phyloP scores from a whole-genome alignment of 169 alveolate genomes.

The Cryptosporidium parvum region DNA sequence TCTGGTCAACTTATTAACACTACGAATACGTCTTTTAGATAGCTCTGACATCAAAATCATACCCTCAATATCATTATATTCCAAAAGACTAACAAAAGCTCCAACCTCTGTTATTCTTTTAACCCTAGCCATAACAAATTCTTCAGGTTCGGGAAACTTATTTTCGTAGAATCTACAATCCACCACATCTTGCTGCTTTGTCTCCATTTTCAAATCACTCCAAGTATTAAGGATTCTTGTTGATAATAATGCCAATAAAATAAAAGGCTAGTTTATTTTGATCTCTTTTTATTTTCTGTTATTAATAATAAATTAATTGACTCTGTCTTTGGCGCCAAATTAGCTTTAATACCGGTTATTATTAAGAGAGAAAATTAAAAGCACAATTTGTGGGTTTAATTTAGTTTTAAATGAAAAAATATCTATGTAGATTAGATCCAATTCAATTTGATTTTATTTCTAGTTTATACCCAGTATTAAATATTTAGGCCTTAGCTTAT shows the following conservation, averaged over 20 bases:
- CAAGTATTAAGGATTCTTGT: neutral
- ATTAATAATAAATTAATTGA: neutral
- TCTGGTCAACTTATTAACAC: constrained; percentile 87
- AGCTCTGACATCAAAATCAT: constrained; percentile 94
- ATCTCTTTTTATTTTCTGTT: neutral
- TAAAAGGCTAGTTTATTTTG: neutral
- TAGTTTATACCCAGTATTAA: neutral
- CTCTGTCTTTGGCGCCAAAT: constrained; percentile 75
- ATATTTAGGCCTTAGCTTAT: neutral
- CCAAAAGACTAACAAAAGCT: constrained; percentile 96
- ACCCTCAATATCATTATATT: constrained; percentile 96
- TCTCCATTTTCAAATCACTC: constrained; percentile 15
- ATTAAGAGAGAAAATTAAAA: neutral
- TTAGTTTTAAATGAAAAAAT: too few species aligned
- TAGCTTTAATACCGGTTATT: neutral
- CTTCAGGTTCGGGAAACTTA: constrained; percentile 93
- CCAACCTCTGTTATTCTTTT: constrained; percentile 95
- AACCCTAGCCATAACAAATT: constrained; percentile 93
- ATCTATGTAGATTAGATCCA: too few species aligned
- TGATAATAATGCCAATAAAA: neutral
- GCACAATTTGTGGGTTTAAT: neutral
- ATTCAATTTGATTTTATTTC: too few species aligned
- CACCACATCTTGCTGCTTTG: constrained; percentile 82
- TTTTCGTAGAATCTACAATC: constrained; percentile 94
- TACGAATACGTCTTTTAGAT: constrained; percentile 93